Percentiles rank a stretch among this genome's conserved stretches.
These are phyloP conservation scores for Paulinella micropora DNA, from an alignment of 78 protist species.

Conservation along the genomic window DNA sequence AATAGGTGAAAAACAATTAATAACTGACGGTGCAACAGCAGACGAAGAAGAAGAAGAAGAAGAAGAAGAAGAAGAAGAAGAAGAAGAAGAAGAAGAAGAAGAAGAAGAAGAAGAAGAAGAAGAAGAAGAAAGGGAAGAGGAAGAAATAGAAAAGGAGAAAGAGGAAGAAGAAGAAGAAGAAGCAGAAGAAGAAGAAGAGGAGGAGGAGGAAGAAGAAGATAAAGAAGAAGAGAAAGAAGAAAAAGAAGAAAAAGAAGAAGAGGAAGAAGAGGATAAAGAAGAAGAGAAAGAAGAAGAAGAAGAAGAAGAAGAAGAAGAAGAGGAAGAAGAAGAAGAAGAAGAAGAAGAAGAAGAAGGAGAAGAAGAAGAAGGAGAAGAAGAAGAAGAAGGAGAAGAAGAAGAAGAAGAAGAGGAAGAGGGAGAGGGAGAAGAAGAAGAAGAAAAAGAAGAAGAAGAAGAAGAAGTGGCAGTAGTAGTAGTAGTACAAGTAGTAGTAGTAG, in stretches of 20 bases:
- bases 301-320: background rate
- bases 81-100: background rate
- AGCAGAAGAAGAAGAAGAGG: background rate
- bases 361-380: background rate
- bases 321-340: background rate
- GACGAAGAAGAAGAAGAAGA: too few species aligned
- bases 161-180: background rate
- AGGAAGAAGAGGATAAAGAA: background rate
- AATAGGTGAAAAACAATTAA: too few species aligned
- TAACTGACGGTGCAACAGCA: too few species aligned
- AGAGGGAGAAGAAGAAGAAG: background rate
- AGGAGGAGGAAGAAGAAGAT: background rate
- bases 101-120: background rate
- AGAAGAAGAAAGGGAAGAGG: background rate
- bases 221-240: background rate
- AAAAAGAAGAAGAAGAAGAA: background rate
- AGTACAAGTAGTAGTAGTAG: too few species aligned
- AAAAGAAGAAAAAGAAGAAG: background rate
- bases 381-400: background rate
- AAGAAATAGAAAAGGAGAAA: background rate
- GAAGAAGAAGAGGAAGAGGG: background rate
- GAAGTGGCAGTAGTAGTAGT: too few species aligned
- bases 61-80: background rate
- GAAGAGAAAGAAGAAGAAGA: background rate
- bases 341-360: background rate